Evolutionary conservation across 1,284 basidiomycete genomes (phyloP).

Genomic region (Ceratobasidium sp.): DNA sequence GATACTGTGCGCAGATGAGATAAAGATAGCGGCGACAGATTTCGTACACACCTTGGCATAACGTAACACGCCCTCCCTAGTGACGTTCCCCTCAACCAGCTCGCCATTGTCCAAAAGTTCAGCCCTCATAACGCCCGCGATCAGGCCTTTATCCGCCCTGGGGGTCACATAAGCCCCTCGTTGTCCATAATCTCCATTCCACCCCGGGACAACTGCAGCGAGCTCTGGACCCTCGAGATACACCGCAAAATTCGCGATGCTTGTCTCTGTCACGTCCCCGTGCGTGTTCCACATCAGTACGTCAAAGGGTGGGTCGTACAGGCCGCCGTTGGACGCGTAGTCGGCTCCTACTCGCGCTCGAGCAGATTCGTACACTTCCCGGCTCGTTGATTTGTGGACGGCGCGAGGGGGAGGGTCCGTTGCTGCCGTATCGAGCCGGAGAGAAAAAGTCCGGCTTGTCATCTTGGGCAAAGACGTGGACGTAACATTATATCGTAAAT

Average conservation of each 20-base stretch:
- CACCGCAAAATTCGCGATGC: constrained; percentile 37
- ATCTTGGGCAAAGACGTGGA: constrained; percentile 26
- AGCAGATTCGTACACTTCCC: constrained; percentile 11
- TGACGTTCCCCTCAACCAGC: constrained; percentile 16
- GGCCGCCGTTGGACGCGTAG: constrained; percentile 1
- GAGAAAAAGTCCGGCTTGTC: not conserved
- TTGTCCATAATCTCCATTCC: no score
- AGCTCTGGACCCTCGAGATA: constrained; percentile 21
- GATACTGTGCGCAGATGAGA: not conserved
- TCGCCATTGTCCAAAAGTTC: constrained; percentile 9
- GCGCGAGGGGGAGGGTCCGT: not conserved
- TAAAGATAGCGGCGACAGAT: not conserved
- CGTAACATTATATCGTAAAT: not conserved
- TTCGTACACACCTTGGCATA: constrained; percentile 8
- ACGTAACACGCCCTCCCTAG: constrained; percentile 6
- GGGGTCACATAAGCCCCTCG: constrained; percentile 18
- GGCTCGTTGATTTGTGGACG: constrained; percentile 13
- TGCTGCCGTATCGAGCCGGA: constrained; percentile 19
- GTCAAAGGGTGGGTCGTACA: constrained; percentile 10
- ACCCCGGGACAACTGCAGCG: not conserved
- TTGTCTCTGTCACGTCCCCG: constrained; percentile 14
- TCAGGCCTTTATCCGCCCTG: not conserved
- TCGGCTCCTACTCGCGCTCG: constrained; percentile 9
- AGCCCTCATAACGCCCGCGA: constrained; percentile 26
- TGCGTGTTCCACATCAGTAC: constrained; percentile 28